Evolutionary conservation across 345 rosid species (phyloP).

Genomic region (Populus davidiana): DNA sequence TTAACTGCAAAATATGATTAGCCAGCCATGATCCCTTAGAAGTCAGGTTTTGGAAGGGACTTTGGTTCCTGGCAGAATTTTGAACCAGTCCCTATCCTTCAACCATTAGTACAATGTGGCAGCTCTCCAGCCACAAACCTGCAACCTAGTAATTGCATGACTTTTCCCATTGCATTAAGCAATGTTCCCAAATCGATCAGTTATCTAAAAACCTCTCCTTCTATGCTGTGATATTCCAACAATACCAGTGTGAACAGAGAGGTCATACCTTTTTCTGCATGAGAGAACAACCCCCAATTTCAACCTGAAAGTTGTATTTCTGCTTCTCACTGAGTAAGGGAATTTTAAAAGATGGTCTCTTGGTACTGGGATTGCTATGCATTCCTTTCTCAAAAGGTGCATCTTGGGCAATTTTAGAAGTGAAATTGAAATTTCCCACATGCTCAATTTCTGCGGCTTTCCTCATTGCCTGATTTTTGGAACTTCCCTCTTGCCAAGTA

Average conservation of each 20-base stretch:
- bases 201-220: not conserved
- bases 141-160: not conserved
- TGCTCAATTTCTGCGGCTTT: constrained; percentile 35
- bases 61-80: not conserved
- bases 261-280: constrained; percentile 49
- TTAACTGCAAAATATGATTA: not conserved
- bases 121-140: not conserved
- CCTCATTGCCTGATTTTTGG: constrained; percentile 29
- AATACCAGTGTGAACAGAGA: constrained; percentile 12
- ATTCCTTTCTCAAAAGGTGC: constrained; percentile 32
- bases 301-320: constrained; percentile 28
- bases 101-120: not conserved
- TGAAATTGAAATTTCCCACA: constrained; percentile 31
- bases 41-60: not conserved
- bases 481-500: constrained; percentile 27
- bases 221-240: not conserved
- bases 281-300: constrained; percentile 30
- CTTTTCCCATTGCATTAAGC: not conserved
- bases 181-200: not conserved
- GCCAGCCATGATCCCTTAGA: not conserved
- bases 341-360: constrained; percentile 19
- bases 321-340: constrained; percentile 39
- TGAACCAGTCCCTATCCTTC: not conserved
- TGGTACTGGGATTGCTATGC: constrained; percentile 30
- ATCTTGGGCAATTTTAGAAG: constrained; percentile 35